phyloP scores from a whole-genome alignment of 306 rosid genomes.

The Alnus rubra region DNA sequence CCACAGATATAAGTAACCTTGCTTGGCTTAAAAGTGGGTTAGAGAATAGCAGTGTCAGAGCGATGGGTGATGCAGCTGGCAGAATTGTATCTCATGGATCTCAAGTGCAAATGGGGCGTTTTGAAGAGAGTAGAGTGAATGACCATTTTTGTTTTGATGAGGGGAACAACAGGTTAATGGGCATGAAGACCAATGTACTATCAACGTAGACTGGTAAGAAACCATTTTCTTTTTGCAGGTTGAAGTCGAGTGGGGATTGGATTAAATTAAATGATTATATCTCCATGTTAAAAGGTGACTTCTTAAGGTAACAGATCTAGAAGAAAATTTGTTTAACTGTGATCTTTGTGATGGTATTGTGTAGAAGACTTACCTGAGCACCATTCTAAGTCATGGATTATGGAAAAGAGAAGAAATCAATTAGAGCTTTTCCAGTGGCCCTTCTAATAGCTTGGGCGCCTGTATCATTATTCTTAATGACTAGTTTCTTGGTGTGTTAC shows the following conservation, averaged over 20 bases:
- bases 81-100: conserved; percentile 45
- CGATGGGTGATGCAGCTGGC: conserved; percentile 60
- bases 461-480: neutral
- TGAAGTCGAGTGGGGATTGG: conserved; percentile 4
- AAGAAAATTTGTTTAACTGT: neutral
- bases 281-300: neutral
- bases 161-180: conserved; percentile 22
- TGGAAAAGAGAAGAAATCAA: neutral
- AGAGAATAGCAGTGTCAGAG: conserved; percentile 73
- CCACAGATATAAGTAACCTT: conserved; percentile 83
- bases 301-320: neutral
- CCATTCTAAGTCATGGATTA: neutral
- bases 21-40: conserved; percentile 98
- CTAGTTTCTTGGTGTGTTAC: neutral
- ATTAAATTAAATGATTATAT: neutral
- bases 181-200: conserved; percentile 31
- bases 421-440: neutral
- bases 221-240: neutral
- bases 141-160: conserved; percentile 23
- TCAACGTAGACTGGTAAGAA: conserved; percentile 22
- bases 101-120: conserved; percentile 51
- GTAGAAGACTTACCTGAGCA: neutral
- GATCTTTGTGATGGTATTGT: neutral
- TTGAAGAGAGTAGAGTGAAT: conserved; percentile 27
- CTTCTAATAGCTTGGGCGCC: neutral